These are phyloP conservation scores for Hylodesmum podocarpum DNA, from an alignment of 306 rosid genomes.

Conservation along the genomic window DNA sequence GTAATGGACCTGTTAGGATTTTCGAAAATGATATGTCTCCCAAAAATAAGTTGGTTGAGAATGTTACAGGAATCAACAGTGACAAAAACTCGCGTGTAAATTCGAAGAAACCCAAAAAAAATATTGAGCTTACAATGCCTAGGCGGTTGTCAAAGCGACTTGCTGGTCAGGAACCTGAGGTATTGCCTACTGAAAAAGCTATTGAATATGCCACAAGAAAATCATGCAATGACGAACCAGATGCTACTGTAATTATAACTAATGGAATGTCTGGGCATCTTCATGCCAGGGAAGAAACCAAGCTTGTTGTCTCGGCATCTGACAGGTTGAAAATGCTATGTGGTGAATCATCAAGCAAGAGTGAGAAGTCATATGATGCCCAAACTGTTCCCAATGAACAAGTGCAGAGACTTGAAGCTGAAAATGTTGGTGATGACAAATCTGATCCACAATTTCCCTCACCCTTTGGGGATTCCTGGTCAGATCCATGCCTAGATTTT, in stretches of 20 bases:
- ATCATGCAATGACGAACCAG: constrained; percentile 17
- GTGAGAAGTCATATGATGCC: constrained; percentile 19
- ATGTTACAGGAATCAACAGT: constrained; percentile 32
- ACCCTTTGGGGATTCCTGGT: constrained; percentile 52
- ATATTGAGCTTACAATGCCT: constrained; percentile 44
- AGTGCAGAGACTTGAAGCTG: constrained; percentile 31
- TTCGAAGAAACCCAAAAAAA: constrained; percentile 44
- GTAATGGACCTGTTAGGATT: constrained; percentile 6
- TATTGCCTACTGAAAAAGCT: constrained; percentile 41
- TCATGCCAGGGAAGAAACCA: constrained; percentile 1
- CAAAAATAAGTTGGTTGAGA: constrained; percentile 28
- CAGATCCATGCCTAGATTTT: constrained; percentile 77
- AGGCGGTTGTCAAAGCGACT: constrained; percentile 47
- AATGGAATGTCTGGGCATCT: constrained; percentile 31
- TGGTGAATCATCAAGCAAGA: constrained; percentile 33
- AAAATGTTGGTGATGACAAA: constrained; percentile 4
- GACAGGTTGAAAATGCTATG: constrained; percentile 12
- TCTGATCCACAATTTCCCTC: background rate
- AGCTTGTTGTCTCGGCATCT: constrained; percentile 24
- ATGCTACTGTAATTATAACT: constrained; percentile 27
- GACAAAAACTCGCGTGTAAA: constrained; percentile 29
- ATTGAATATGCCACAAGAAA: constrained; percentile 31
- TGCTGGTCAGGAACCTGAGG: constrained; percentile 51
- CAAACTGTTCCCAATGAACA: constrained; percentile 37
- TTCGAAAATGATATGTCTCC: constrained; percentile 22